phyloP scores from a whole-genome alignment of 192 early-diverging fungal species.

The Backusella morwellensis region DNA sequence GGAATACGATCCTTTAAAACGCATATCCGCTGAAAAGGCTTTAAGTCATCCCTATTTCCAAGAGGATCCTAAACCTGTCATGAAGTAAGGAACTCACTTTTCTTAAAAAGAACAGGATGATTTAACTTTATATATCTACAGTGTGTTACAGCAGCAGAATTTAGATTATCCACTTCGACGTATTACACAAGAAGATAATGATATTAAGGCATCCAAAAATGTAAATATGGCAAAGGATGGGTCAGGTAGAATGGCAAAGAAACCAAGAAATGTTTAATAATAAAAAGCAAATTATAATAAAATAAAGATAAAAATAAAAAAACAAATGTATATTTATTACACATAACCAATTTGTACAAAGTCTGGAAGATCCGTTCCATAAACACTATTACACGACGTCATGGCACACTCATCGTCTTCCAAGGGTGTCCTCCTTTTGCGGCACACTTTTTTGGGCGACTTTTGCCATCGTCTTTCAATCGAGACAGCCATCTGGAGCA shows the following conservation, averaged over 20 bases:
- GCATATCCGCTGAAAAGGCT: conserved; percentile 78
- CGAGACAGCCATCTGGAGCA: background rate
- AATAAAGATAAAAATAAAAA: background rate
- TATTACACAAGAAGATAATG: conserved; percentile 55
- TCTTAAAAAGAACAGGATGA: background rate
- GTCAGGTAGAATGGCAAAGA: conserved; percentile 23
- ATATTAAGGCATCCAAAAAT: conserved; percentile 44
- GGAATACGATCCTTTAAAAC: conserved; percentile 75
- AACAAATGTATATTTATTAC: background rate
- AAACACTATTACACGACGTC: background rate
- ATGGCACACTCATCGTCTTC: background rate
- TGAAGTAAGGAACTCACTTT: conserved; percentile 39
- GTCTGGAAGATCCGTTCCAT: background rate
- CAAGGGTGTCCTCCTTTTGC: background rate
- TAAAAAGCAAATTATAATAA: background rate
- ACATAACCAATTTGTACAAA: conserved; percentile 1
- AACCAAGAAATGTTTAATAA: conserved; percentile 24
- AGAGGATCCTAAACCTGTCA: conserved; percentile 64
- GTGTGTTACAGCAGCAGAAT: background rate
- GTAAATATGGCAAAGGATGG: conserved; percentile 23
- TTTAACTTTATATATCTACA: background rate
- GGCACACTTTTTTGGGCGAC: background rate
- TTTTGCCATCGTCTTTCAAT: background rate
- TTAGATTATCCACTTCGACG: conserved; percentile 50
- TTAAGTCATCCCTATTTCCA: conserved; percentile 80